A percentile compares a stretch with the other conserved stretches of the same genome.
Evolutionary conservation across 2,329 filamentous ascomycete genomes (phyloP).

Genomic region (Coniochaeta sp.): DNA sequence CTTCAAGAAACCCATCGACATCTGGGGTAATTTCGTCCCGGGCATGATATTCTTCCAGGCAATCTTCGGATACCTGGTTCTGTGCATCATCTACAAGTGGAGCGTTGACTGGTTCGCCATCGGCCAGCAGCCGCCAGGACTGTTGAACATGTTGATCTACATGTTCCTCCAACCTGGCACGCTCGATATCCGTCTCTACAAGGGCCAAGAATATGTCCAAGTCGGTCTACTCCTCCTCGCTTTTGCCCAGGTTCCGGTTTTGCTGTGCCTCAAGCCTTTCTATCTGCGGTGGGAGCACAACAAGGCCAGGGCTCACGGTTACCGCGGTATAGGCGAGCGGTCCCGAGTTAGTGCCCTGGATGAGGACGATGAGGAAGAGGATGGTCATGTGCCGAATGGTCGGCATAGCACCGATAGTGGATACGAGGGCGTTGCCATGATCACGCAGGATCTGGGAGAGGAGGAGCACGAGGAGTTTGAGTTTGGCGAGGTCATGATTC

Average conservation of each 20-base stretch:
- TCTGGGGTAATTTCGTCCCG: slow-evolving; percentile 94
- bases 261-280: slow-evolving; percentile 92
- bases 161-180: slow-evolving; percentile 92
- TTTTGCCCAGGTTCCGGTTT: slow-evolving; percentile 76
- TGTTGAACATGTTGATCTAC: slow-evolving; percentile 99
- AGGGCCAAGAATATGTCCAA: slow-evolving; percentile 70
- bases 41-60: slow-evolving; percentile 99
- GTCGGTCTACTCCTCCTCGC: slow-evolving; percentile 73
- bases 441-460: slow-evolving; percentile 70
- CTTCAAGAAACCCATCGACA: slow-evolving; percentile 91
- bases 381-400: slow-evolving; percentile 58
- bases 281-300: slow-evolving; percentile 95
- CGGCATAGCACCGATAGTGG: slow-evolving; percentile 51
- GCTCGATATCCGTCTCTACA: slow-evolving; percentile 66
- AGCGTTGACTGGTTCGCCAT: slow-evolving; percentile 71
- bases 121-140: slow-evolving; percentile 65
- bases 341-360: slow-evolving; percentile 85
- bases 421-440: slow-evolving; percentile 77
- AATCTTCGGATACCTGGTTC: slow-evolving; percentile 92
- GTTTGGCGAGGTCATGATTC: slow-evolving; percentile 95
- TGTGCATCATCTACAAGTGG: slow-evolving; percentile 98
- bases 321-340: slow-evolving; percentile 86
- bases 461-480: slow-evolving; percentile 96
- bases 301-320: slow-evolving; percentile 76
- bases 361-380: slow-evolving; percentile 69